Conservation (phyloP, 2,329 filamentous ascomycete species). For the Zarea fungicola region DNA sequence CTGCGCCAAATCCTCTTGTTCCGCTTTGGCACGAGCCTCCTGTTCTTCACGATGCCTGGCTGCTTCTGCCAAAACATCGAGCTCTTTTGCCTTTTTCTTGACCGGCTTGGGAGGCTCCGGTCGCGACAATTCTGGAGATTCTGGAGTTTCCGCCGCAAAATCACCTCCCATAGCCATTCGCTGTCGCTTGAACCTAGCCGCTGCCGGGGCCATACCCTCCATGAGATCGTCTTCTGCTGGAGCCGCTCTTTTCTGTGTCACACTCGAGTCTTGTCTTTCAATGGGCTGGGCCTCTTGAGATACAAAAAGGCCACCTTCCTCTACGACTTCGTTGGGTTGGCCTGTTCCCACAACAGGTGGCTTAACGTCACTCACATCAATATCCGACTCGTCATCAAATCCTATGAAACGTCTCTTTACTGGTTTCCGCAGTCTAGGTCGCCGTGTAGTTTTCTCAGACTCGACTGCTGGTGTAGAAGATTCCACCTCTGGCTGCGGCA, state of each 20-base stretch:
- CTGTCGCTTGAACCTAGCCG: constrained; percentile 73
- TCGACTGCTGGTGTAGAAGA: constrained; percentile 9
- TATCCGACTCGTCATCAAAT: constrained; percentile 52
- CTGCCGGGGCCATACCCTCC: constrained; percentile 69
- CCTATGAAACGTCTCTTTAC: constrained; percentile 62
- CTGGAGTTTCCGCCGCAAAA: constrained; percentile 27
- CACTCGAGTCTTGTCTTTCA: constrained; percentile 20
- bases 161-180: constrained; percentile 56
- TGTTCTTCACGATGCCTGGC: constrained; percentile 58
- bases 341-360: constrained; percentile 14
- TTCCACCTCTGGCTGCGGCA: neutral
- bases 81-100: constrained; percentile 52
- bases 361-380: constrained; percentile 26
- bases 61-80: constrained; percentile 64
- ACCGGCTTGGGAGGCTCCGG: constrained; percentile 26
- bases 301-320: constrained; percentile 50
- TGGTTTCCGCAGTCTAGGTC: constrained; percentile 34
- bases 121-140: constrained; percentile 19
- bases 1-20: constrained; percentile 48
- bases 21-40: constrained; percentile 54
- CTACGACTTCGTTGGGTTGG: constrained; percentile 17
- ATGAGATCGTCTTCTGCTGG: constrained; percentile 53
- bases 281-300: constrained; percentile 39
- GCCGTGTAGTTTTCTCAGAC: constrained; percentile 17
- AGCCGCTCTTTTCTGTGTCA: constrained; percentile 42